Evolutionary conservation across 1,139 yeast species (phyloP).

Genomic region (Petasospora rhodanensis): DNA sequence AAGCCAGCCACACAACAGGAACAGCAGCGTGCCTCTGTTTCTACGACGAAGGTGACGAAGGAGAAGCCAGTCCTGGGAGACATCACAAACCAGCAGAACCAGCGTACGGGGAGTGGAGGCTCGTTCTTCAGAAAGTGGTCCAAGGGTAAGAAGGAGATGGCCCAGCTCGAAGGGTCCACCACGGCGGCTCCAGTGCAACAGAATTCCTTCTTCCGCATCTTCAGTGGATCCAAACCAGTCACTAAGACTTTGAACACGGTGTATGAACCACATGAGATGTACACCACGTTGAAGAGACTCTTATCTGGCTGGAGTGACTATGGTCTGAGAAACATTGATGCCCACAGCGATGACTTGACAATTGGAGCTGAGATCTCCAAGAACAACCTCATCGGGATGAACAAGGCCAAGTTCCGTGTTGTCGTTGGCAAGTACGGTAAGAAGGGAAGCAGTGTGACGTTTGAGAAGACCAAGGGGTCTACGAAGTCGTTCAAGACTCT

Average conservation of each 20-base stretch:
- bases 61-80: conserved; percentile 16
- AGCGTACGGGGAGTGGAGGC: conserved; percentile 19
- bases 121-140: conserved; percentile 61
- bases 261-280: conserved; percentile 43
- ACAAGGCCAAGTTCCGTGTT: conserved; percentile 62
- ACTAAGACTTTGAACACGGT: conserved; percentile 26
- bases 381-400: conserved; percentile 56
- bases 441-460: conserved; percentile 45
- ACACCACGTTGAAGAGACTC: conserved; percentile 59
- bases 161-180: conserved; percentile 2
- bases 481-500: conserved; percentile 57
- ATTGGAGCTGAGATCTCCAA: conserved; percentile 60
- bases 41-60: conserved; percentile 18
- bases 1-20: not conserved
- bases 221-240: conserved; percentile 14
- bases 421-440: conserved; percentile 36
- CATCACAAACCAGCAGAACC: conserved; percentile 18
- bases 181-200: conserved; percentile 1
- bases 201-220: conserved; percentile 17
- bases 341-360: conserved; percentile 40
- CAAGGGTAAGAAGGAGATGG: conserved; percentile 10
- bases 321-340: conserved; percentile 55
- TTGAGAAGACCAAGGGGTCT: conserved; percentile 63
- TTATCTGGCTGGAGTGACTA: conserved; percentile 66
- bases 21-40: conserved; percentile 6